Base-by-base conservation (phyloP, 2,329 filamentous ascomycete species). In the Diplodia intermedia region DNA sequence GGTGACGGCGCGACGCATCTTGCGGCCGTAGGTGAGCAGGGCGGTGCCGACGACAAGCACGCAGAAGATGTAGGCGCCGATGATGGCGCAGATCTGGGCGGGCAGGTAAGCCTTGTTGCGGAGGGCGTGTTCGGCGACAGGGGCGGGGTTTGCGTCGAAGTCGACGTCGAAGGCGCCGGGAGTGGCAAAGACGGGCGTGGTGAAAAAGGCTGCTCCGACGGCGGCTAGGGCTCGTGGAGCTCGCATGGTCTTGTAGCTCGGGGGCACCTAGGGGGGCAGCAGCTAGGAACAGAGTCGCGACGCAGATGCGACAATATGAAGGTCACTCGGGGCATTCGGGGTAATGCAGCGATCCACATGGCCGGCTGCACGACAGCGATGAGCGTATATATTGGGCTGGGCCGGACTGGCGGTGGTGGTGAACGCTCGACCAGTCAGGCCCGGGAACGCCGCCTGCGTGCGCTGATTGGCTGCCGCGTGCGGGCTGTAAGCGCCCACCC, bases 41-140 rank as follows among this genome's bases (percentile, higher is more conserved):
- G 83, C 81, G 40, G 88, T 82, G 73, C 92, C 89, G 73, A 95
- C 88, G 73, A 95, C 79, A 74, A 93, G 84, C 75, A 96, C 85
- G 43, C 89, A 91, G 69, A 92, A 79, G 69, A 94, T 85, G 87
- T 97, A 97, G 69, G 91, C 90, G 70, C 90, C 93, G 69, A 94
- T 86, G 69, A 98, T 91, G 72, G 90, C 92, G 71, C 91, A 90
- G 72, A 97, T 89, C 79, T 97, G 90, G 69, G 88, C 89, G 20
- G 93, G 92, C 26, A 97, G 86, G 67, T 90, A 88, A 20, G 85
- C 80, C 71, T 71, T 75, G 72, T 79, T 72, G 72, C 74, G 72
- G 31, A 73, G 69, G 20, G 76, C 76, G 73, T 75, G 61, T 43
- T 70, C 67, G 11, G 77, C 66, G 73, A 49, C 73, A 72, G 62